These are phyloP conservation scores for Eruca vesicaria DNA, from an alignment of 441 rosid genomes.

Conservation along the genomic window DNA sequence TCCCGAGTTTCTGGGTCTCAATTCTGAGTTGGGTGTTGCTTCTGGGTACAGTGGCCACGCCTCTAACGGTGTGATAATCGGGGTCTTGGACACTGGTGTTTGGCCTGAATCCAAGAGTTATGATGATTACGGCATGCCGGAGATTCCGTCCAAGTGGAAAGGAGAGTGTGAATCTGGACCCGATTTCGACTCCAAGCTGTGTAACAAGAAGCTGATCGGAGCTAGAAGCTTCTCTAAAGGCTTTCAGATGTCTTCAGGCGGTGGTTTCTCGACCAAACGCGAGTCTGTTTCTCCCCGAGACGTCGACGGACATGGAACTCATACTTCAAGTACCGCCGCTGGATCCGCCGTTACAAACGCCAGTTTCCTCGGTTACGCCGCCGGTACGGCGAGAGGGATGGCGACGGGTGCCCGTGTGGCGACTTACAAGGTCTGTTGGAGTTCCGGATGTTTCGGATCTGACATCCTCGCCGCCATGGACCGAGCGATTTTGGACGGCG, in stretches of 20 bases:
- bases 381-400: conserved; percentile 86
- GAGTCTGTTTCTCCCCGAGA: conserved; percentile 79
- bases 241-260: conserved; percentile 54
- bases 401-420: conserved; percentile 73
- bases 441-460: conserved; percentile 68
- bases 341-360: conserved; percentile 74
- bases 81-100: conserved; percentile 88
- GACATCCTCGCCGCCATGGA: conserved; percentile 90
- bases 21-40: conserved; percentile 45
- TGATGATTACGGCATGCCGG: conserved; percentile 62
- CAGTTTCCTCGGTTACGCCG: conserved; percentile 66
- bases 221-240: conserved; percentile 82
- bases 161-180: conserved; percentile 72
- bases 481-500: conserved; percentile 71
- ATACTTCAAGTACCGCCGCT: conserved; percentile 78
- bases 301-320: conserved; percentile 81
- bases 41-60: conserved; percentile 44
- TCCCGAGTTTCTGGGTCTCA: conserved; percentile 73
- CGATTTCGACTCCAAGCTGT: conserved; percentile 59
- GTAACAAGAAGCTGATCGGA: conserved; percentile 80
- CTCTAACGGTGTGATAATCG: conserved; percentile 56
- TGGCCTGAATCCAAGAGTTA: conserved; percentile 84
- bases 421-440: conserved; percentile 86
- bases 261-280: conserved; percentile 38
- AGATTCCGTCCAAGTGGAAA: conserved; percentile 64